phyloP scores from a whole-genome alignment of 495 filamentous ascomycete species.

The Gamarada debralockiae region DNA sequence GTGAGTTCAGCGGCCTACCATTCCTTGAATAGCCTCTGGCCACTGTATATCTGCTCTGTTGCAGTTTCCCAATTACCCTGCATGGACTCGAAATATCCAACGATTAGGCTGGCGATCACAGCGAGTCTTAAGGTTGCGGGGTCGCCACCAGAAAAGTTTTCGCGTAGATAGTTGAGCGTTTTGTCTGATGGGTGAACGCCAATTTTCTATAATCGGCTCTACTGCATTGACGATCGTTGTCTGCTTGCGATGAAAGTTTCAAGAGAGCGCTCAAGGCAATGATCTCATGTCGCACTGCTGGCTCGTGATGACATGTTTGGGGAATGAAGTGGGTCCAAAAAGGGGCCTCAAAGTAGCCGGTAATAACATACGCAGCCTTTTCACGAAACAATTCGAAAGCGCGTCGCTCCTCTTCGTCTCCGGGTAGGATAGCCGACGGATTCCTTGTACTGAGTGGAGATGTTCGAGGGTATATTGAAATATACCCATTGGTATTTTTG shows the following conservation, averaged over 20 bases:
- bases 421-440: too few relatives aligned
- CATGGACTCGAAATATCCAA: constrained; percentile 20
- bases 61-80: constrained; percentile 18
- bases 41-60: constrained; percentile 16
- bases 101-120: constrained; percentile 17
- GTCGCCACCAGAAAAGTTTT: constrained; percentile 11
- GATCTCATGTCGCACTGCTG: constrained; percentile 58
- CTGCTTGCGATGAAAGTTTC: constrained; percentile 8
- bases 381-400: constrained; percentile 57
- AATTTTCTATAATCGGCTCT: constrained; percentile 18
- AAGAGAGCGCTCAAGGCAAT: constrained; percentile 55
- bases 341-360: constrained; percentile 55
- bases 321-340: constrained; percentile 56
- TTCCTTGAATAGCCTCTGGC: constrained; percentile 19
- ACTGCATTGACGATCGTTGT: constrained; percentile 9
- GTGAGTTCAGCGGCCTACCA: neutral
- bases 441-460: too few relatives aligned
- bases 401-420: too few relatives aligned
- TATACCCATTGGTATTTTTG: too few relatives aligned
- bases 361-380: constrained; percentile 49
- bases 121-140: constrained; percentile 14
- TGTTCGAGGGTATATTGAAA: too few relatives aligned
- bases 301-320: constrained; percentile 55
- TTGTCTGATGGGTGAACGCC: constrained; percentile 17
- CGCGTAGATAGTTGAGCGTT: constrained; percentile 14